These are phyloP conservation scores for Ophiostoma ulmi DNA, from an alignment of 2,329 filamentous ascomycete genomes.

Conservation along the genomic window DNA sequence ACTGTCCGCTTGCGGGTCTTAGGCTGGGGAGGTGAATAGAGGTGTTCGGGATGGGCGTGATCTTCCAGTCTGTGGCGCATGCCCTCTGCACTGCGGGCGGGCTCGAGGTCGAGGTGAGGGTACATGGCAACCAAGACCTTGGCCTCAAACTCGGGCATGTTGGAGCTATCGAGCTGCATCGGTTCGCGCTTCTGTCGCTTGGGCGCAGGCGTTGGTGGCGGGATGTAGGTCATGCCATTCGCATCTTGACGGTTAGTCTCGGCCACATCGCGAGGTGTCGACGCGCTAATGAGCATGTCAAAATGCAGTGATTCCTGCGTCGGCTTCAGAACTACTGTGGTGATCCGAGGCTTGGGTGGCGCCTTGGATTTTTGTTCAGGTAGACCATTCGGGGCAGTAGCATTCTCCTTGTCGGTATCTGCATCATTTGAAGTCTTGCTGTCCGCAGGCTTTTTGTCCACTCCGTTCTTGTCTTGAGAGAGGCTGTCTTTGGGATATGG, in stretches of 20 bases:
- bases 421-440: constrained; percentile 41
- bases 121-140: constrained; percentile 69
- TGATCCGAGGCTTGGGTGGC: constrained; percentile 58
- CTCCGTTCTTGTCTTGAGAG: constrained; percentile 27
- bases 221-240: constrained; percentile 36
- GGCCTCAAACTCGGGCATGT: constrained; percentile 70
- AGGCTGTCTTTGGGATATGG: constrained; percentile 60
- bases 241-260: constrained; percentile 21
- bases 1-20: constrained; percentile 90
- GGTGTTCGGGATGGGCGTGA: constrained; percentile 71
- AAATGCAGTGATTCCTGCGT: constrained; percentile 69
- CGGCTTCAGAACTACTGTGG: constrained; percentile 77
- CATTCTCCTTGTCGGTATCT: constrained; percentile 49
- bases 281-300: constrained; percentile 69
- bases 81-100: constrained; percentile 63
- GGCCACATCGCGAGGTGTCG: constrained; percentile 53
- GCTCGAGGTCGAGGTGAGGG: constrained; percentile 70
- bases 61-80: constrained; percentile 66
- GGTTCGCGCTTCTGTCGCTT: constrained; percentile 66
- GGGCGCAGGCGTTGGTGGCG: constrained; percentile 62
- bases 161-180: constrained; percentile 70
- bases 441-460: constrained; percentile 35
- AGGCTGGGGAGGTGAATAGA: constrained; percentile 69
- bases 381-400: constrained; percentile 43
- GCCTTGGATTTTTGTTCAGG: constrained; percentile 43